Base-by-base conservation (phyloP, 2,329 filamentous ascomycete genomes). In the Fusarium protoensiforme region DNA sequence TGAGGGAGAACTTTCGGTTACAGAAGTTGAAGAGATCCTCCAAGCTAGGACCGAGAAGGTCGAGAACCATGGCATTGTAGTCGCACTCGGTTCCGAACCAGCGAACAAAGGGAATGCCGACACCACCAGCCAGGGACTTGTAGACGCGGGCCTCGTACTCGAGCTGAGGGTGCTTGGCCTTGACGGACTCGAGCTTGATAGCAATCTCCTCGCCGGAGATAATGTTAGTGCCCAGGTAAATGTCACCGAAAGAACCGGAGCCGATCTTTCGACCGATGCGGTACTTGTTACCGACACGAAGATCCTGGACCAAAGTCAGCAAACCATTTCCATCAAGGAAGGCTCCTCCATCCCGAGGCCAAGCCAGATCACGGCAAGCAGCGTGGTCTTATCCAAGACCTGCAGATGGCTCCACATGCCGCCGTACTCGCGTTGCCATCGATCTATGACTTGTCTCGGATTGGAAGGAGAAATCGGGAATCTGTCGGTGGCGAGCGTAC, bases 1-100 rank as follows among this genome's bases (percentile, higher is more conserved):
- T 99, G 77, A 99, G 87, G 14, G 96, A 98, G 88, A 98, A 99
- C 84, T 98, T 98, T 84, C 96, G 93, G 92, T 98, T 98, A 92
- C 96, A 99, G 85, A 98, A 98, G 91, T 99, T 98, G 94, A 99
- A 99, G 36, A 99, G 90, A 82, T 99, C 96, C 86, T 99, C 96
- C 84, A 99, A 87, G 80, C 93, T 96, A 76, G 96, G 96, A 41
- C 96, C 96, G 67, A 99, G 93, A 29, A 99, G 92, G 81, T 99
- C 96, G 75, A 98, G 91, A 61, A 99, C 96, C 96, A 99, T 98
- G 83, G 96, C 96, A 86, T 99, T 98, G 91, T 99, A 98, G 87
- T 98, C 96, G 85, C 96, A 98, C 86, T 99, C 96, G 69, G 96
- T 98, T 78, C 96, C 96, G 85, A 98, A 99, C 96, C 96, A 99